A percentile compares a stretch with the other conserved stretches of the same genome.
Evolutionary conservation across 805 yeast genomes (phyloP).

Genomic region (Wickerhamomyces bisporus): DNA sequence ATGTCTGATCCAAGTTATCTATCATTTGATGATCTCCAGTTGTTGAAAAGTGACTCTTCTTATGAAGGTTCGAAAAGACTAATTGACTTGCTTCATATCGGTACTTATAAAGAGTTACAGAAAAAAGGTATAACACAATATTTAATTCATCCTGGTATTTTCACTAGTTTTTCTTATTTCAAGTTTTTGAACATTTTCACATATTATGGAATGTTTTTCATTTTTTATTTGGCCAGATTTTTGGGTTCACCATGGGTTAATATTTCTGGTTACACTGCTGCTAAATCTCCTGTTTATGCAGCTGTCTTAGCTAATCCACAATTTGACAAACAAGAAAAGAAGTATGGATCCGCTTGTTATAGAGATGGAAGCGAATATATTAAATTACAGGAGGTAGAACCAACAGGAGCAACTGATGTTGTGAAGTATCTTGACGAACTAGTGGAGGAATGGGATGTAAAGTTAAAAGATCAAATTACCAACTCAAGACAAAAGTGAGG

Average conservation of each 20-base stretch:
- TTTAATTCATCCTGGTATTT: conserved; percentile 90
- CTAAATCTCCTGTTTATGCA: conserved; percentile 77
- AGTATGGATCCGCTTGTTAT: conserved; percentile 70
- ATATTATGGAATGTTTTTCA: conserved; percentile 75
- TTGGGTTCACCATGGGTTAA: conserved; percentile 88
- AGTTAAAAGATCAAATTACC: conserved; percentile 66
- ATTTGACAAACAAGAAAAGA: conserved; percentile 42
- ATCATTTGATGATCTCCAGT: conserved; percentile 69
- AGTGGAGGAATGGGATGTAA: conserved; percentile 66
- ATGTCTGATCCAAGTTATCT: conserved; percentile 75
- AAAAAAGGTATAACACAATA: conserved; percentile 61
- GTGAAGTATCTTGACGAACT: conserved; percentile 54
- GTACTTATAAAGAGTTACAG: conserved; percentile 50
- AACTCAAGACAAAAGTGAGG: conserved; percentile 21
- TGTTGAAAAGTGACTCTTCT: conserved; percentile 56
- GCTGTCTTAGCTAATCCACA: conserved; percentile 48
- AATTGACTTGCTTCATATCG: conserved; percentile 77
- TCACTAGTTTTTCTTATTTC: conserved; percentile 75
- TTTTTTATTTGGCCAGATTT: conserved; percentile 79
- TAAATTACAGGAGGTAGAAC: conserved; percentile 48
- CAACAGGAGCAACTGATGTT: conserved; percentile 65
- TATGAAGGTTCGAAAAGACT: conserved; percentile 91
- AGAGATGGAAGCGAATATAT: conserved; percentile 63
- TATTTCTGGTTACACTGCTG: conserved; percentile 83
- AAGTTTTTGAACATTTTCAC: conserved; percentile 73